A percentile compares a stretch with the other conserved stretches of the same genome.
These are phyloP conservation scores for Scenedesmus sp. DNA, from an alignment of 163 green algal genomes.

Conservation along the genomic window DNA sequence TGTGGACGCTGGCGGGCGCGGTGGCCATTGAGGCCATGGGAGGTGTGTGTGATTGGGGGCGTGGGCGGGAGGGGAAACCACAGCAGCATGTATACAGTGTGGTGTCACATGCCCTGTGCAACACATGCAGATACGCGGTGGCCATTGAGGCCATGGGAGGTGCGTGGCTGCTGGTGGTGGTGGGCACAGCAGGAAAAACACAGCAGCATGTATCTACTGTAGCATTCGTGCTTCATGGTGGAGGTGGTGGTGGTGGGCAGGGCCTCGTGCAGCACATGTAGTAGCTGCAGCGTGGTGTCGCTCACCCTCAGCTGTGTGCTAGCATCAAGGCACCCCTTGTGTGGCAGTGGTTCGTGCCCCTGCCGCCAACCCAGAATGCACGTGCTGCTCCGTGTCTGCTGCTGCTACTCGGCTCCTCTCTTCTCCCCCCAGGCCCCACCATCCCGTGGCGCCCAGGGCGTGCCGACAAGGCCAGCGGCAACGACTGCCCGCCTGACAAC, in stretches of 20 bases:
- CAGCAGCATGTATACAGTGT: background rate
- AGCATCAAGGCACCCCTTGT: too few species aligned
- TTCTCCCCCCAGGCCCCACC: slow-evolving; percentile 62
- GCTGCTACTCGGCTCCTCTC: background rate
- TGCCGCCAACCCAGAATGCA: background rate
- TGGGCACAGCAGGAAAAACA: too few species aligned
- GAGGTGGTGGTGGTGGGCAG: background rate
- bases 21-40: slow-evolving; percentile 93
- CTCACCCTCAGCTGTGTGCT: too few species aligned
- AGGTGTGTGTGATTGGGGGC: slow-evolving; percentile 58
- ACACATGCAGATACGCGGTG: slow-evolving; percentile 55
- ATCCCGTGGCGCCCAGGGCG: slow-evolving; percentile 86
- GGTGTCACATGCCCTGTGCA: too few species aligned
- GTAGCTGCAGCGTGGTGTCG: too few species aligned
- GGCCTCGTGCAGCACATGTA: too few species aligned
- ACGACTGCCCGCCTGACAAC: slow-evolving; percentile 77
- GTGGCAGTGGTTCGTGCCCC: background rate
- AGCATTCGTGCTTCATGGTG: too few species aligned
- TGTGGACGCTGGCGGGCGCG: slow-evolving; percentile 88
- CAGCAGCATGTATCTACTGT: too few species aligned
- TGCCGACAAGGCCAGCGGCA: slow-evolving; percentile 68
- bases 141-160: slow-evolving; percentile 93
- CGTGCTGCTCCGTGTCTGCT: background rate
- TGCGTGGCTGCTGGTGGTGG: slow-evolving; percentile 41
- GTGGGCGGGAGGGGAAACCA: background rate